A percentile compares a stretch with the other conserved stretches of the same genome.
These are phyloP conservation scores for Lasiodiplodia gonubiensis DNA, from an alignment of 2,329 filamentous ascomycete species.

Conservation along the genomic window DNA sequence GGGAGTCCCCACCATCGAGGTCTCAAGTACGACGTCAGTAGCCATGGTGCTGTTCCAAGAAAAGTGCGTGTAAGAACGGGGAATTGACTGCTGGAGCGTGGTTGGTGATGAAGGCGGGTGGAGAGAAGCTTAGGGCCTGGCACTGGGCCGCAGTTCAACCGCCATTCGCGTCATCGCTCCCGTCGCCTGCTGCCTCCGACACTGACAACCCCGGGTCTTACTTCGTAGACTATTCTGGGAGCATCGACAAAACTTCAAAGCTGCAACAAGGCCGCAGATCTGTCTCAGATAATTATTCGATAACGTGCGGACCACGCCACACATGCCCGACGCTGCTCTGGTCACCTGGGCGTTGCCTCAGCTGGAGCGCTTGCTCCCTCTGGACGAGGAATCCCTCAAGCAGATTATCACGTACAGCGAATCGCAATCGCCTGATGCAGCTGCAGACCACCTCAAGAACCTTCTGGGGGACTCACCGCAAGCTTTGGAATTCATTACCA, in stretches of 20 bases:
- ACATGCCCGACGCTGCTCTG: slow-evolving; percentile 1
- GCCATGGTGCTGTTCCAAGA: slow-evolving; percentile 60
- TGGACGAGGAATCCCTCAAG: slow-evolving; percentile 82
- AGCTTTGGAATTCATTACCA: slow-evolving; percentile 72
- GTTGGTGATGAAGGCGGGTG: neutral
- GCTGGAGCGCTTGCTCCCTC: slow-evolving; percentile 78
- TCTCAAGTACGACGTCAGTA: slow-evolving; percentile 80
- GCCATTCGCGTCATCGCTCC: slow-evolving; percentile 13
- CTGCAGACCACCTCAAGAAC: slow-evolving; percentile 84
- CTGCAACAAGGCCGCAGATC: neutral
- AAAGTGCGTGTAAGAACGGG: neutral
- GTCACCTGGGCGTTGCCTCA: slow-evolving; percentile 68
- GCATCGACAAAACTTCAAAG: neutral
- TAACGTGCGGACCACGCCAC: neutral
- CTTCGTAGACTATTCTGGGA: neutral
- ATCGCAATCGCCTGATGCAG: slow-evolving; percentile 75
- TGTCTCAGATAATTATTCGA: neutral
- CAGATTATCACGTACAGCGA: slow-evolving; percentile 84
- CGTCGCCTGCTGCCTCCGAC: neutral
- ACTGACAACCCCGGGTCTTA: neutral
- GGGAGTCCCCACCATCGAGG: slow-evolving; percentile 70
- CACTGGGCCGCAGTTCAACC: neutral
- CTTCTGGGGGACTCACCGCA: slow-evolving; percentile 85
- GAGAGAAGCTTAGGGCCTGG: neutral
- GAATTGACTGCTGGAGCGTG: neutral